Evolutionary conservation across 306 rosid genomes (phyloP).

Genomic region (Citrullus colocynthis): DNA sequence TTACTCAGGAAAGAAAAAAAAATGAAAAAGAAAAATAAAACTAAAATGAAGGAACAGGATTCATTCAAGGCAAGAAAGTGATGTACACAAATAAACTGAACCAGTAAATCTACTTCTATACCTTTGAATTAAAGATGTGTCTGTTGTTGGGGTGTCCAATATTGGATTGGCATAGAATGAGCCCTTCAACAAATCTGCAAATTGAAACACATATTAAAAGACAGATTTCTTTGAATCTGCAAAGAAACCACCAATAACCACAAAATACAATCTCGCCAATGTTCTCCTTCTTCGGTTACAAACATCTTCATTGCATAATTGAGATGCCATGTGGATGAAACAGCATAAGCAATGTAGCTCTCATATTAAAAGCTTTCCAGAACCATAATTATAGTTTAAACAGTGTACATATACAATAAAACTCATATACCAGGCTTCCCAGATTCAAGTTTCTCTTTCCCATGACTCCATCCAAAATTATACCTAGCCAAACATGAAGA

Average conservation of each 20-base stretch:
- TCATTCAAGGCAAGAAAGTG: not conserved
- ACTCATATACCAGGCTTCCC: conserved; percentile 65
- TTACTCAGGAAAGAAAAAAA: not conserved
- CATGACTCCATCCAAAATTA: conserved; percentile 99
- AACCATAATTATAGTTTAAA: not conserved
- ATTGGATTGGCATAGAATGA: conserved; percentile 91
- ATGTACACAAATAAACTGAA: not conserved
- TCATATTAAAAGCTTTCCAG: not conserved
- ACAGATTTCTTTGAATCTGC: not conserved
- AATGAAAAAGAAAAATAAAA: not conserved
- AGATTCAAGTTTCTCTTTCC: conserved; percentile 91
- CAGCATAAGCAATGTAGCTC: not conserved
- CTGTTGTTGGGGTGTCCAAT: conserved; percentile 73
- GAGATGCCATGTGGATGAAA: not conserved
- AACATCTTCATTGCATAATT: not conserved
- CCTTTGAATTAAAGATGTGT: conserved; percentile 60
- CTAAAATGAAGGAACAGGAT: not conserved
- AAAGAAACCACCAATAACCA: not conserved
- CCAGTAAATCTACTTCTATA: conserved; percentile 4
- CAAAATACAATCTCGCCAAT: not conserved
- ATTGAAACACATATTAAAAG: not conserved
- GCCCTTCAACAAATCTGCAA: conserved; percentile 76
- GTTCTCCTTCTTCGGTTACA: not conserved
- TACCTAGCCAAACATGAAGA: conserved; percentile 29
- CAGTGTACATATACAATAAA: not conserved